phyloP scores from a whole-genome alignment of 495 filamentous ascomycete species.

The Daldinia caldariorum region DNA sequence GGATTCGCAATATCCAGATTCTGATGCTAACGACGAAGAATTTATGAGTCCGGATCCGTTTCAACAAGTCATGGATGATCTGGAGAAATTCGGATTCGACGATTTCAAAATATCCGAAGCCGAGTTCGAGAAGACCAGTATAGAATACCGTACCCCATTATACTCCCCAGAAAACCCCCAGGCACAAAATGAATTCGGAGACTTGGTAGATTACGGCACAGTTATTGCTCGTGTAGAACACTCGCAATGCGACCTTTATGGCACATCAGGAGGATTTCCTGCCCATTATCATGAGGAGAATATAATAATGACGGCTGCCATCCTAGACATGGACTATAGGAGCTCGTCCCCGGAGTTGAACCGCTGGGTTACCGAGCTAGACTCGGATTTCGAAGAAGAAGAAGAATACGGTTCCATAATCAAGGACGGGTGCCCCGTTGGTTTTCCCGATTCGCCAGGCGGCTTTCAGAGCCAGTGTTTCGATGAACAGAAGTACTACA shows the following conservation, averaged over 20 bases:
- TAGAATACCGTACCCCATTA: not conserved
- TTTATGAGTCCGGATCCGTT: not conserved
- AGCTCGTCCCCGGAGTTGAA: not conserved
- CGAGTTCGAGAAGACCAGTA: not conserved
- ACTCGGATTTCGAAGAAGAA: not conserved
- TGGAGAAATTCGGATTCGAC: not conserved
- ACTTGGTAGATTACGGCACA: not conserved
- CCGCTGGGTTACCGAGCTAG: not conserved
- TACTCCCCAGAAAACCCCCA: not conserved
- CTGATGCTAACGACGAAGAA: not conserved
- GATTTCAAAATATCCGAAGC: not conserved
- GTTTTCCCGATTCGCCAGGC: no score
- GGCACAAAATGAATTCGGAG: not conserved
- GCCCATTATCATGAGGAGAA: not conserved
- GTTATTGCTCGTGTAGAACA: not conserved
- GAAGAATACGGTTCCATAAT: not conserved
- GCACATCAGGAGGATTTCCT: not conserved
- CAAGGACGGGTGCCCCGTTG: not conserved
- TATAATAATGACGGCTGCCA: not conserved
- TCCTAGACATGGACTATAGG: not conserved
- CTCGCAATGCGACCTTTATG: not conserved
- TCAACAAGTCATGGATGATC: not conserved
- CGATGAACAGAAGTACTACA: not conserved
- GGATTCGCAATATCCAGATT: not conserved
- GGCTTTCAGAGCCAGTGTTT: not conserved